phyloP scores from a whole-genome alignment of 495 filamentous ascomycete species.

The Tirmania nivea region DNA sequence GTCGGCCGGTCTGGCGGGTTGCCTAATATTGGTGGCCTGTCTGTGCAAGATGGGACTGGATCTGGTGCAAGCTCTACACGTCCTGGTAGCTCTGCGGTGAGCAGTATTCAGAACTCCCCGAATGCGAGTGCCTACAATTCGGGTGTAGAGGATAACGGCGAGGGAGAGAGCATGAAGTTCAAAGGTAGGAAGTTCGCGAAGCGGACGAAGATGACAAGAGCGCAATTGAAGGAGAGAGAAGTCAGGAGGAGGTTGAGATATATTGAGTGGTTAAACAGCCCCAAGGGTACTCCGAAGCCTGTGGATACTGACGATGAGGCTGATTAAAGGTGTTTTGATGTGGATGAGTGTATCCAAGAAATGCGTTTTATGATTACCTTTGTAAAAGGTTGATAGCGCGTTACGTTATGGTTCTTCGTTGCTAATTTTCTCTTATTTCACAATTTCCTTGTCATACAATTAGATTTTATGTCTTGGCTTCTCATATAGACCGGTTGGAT shows the following conservation, averaged over 20 bases:
- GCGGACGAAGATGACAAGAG: slow-evolving; percentile 98
- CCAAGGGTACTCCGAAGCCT: slow-evolving; percentile 47
- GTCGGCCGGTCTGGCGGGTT: slow-evolving; percentile 73
- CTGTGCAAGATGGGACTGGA: slow-evolving; percentile 29
- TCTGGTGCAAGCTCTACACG: slow-evolving; percentile 24
- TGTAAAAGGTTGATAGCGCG: too few relatives aligned
- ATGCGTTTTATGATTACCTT: too few relatives aligned
- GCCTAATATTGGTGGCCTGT: slow-evolving; percentile 24
- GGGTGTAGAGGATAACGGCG: slow-evolving; percentile 53
- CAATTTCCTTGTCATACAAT: too few relatives aligned
- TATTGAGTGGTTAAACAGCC: slow-evolving; percentile 75
- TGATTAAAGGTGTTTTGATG: slow-evolving; percentile 16
- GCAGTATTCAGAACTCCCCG: slow-evolving; percentile 38
- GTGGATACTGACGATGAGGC: slow-evolving; percentile 61
- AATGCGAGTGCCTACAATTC: slow-evolving; percentile 55
- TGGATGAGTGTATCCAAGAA: too few relatives aligned
- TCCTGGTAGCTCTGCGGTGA: slow-evolving; percentile 29
- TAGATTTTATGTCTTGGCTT: too few relatives aligned
- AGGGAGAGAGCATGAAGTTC: slow-evolving; percentile 54
- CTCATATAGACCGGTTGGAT: too few relatives aligned
- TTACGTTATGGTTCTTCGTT: too few relatives aligned
- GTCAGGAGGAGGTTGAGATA: slow-evolving; percentile 70
- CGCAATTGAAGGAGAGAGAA: slow-evolving; percentile 84
- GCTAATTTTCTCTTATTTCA: too few relatives aligned
- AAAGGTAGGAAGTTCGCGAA: slow-evolving; percentile 46